A percentile compares a stretch with the other conserved stretches of the same genome.
phyloP scores from a whole-genome alignment of 1,284 basidiomycete species.

The Cryptococcus sp. region DNA sequence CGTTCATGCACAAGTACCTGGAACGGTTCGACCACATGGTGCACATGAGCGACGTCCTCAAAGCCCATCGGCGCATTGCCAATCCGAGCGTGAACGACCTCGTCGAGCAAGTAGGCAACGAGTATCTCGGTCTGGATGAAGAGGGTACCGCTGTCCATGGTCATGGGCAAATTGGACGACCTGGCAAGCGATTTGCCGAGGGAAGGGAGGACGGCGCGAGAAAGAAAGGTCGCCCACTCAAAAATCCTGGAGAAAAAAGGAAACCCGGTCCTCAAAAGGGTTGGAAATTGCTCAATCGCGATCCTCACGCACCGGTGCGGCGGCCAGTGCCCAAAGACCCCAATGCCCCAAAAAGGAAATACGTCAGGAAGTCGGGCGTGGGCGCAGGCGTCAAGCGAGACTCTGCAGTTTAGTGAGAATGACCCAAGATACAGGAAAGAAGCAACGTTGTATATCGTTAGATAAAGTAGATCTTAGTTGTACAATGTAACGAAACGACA shows the following conservation, averaged over 20 bases:
- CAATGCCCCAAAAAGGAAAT: constrained; percentile 19
- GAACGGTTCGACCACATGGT: constrained; percentile 47
- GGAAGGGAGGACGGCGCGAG: constrained; percentile 7
- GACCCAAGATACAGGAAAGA: background rate
- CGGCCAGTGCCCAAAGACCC: background rate
- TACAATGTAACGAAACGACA: constrained; percentile 2
- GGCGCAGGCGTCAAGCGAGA: constrained; percentile 1
- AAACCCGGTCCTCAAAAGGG: constrained; percentile 49
- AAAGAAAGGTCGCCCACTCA: constrained; percentile 12
- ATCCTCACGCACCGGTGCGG: constrained; percentile 1
- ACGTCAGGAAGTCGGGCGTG: constrained; percentile 13
- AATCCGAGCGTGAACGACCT: constrained; percentile 37
- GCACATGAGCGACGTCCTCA: constrained; percentile 39
- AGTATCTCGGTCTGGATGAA: constrained; percentile 41
- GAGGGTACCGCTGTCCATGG: constrained; percentile 9
- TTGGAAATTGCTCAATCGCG: constrained; percentile 37
- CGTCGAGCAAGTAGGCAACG: constrained; percentile 35
- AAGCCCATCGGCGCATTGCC: constrained; percentile 25
- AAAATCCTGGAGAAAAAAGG: constrained; percentile 35
- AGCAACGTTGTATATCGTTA: background rate
- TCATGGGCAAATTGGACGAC: background rate
- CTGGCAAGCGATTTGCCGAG: constrained; percentile 1
- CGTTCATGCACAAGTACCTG: constrained; percentile 40
- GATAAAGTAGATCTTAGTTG: constrained; percentile 1
- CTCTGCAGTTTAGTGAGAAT: constrained; percentile 4